Evolutionary conservation across 2,329 filamentous ascomycete genomes (phyloP).

Genomic region (Aspergillus tubingensis): DNA sequence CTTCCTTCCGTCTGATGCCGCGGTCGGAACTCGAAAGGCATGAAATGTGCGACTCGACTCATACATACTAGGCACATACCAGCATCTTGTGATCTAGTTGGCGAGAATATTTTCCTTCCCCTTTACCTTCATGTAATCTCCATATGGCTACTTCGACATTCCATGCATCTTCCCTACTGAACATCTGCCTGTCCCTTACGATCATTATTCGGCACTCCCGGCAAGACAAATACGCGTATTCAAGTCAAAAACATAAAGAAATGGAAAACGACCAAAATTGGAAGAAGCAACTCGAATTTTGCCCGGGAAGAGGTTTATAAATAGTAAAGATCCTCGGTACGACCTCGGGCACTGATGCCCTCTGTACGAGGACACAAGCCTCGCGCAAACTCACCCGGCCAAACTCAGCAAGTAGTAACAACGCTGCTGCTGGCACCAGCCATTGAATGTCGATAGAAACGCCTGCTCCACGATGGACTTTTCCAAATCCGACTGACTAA

Average conservation of each 20-base stretch:
- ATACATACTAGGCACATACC: neutral
- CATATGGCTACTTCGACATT: neutral
- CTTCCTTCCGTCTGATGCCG: neutral
- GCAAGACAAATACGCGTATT: neutral
- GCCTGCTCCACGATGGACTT: neutral
- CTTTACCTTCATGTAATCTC: neutral
- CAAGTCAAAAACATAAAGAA: neutral
- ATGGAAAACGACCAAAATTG: neutral
- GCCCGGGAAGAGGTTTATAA: neutral
- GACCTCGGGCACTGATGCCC: neutral
- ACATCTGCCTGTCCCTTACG: neutral
- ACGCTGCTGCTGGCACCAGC: neutral
- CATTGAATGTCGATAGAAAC: neutral
- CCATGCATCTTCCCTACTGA: neutral
- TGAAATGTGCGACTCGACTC: neutral
- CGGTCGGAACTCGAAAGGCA: neutral
- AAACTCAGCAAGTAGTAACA: too few species aligned
- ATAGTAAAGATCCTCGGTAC: constrained; percentile 2
- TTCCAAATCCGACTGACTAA: neutral
- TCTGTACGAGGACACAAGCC: neutral
- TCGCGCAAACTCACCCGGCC: neutral
- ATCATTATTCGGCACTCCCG: neutral
- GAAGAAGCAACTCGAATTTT: neutral
- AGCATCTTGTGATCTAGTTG: neutral
- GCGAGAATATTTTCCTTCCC: neutral